Evolutionary conservation across 148 eudicot species (phyloP), one percentile per base, ranked within the genome.

Genomic region (Rhododendron vialii): DNA sequence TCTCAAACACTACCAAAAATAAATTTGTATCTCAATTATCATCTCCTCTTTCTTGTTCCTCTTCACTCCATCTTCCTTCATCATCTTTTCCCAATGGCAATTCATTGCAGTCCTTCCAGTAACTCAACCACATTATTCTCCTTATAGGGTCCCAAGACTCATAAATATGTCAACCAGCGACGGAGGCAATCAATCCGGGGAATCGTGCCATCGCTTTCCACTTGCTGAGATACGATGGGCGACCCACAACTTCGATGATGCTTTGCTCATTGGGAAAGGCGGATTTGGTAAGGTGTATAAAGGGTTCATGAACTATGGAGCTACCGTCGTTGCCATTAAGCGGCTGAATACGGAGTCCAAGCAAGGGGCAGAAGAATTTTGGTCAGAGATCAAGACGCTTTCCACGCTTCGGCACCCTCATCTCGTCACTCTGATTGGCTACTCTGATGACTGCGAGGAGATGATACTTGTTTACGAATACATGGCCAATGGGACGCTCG

Each of bases 401-500:
- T 87, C 88, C 8, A 51, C 36, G 35, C 79, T 87, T 3, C 83
- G 30, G 8, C 86, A 87, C 74, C 65, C 17, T 17, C 89, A 87
- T 22, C 76, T 87, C 0, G 82, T 84, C 28, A 38, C 84, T 36
- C 83, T 85, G 10, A 63, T 83, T n/a, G 88, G 90, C 2, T 88
- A 38, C 81, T 48, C 83, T 67, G 10, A 86, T 41, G 90, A 89
- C 0, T 24, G 63, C 1, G 22, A n/a, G 0, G 90, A 89, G 87
- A 89, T 89, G 87, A 84, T 86, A 33, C 86, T 89, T 1, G 88
- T 89, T 3, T 89, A 89, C 33, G 90, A 86, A 0, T 89, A 84
- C 74, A 89, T 86, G 88, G 41, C 85, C 4, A 61, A 35, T 17
- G 90, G 90, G 47, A 86, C 90, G 1, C 88, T 89, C 4, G 53